A percentile compares a stretch with the other conserved stretches of the same genome.
Conservation (phyloP, 2,329 filamentous ascomycete genomes). For the Septoria linicola region DNA sequence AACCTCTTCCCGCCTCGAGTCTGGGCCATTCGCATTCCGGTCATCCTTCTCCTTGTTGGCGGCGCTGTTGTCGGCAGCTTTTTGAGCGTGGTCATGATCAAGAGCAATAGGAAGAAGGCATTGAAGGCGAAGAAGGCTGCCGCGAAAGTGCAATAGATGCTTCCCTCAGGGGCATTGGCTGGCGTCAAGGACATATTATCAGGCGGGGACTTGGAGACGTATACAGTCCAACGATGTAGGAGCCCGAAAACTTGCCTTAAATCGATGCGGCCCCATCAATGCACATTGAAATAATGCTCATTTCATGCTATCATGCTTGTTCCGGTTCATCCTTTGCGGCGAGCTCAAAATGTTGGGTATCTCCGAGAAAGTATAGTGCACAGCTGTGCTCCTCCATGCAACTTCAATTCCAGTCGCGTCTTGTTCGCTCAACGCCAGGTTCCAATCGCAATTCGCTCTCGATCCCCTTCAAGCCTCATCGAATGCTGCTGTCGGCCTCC, state of each 20-base stretch:
- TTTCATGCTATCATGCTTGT: background rate
- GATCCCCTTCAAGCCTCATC: too few species aligned
- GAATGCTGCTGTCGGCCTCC: constrained; percentile 23
- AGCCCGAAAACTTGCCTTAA: too few species aligned
- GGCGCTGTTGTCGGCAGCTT: constrained; percentile 95
- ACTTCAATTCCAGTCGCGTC: background rate
- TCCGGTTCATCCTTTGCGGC: too few species aligned
- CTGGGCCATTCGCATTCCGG: constrained; percentile 97
- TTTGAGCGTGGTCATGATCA: constrained; percentile 95
- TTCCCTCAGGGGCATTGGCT: constrained; percentile 3
- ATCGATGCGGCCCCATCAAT: too few species aligned
- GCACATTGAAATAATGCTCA: too few species aligned
- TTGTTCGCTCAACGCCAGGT: background rate
- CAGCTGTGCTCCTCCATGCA: background rate
- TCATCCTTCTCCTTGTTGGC: constrained; percentile 89
- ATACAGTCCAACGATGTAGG: too few species aligned
- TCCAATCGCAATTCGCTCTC: constrained; percentile 21
- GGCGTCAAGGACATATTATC: constrained; percentile 5
- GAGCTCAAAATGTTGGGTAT: constrained; percentile 7
- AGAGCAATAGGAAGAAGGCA: constrained; percentile 96
- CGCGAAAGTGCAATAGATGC: constrained; percentile 10
- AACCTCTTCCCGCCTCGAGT: constrained; percentile 94
- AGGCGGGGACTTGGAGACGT: background rate
- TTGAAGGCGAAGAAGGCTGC: constrained; percentile 75
- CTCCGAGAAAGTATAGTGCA: constrained; percentile 2